These are phyloP conservation scores for Eimeria falciformis DNA, from an alignment of 169 alveolate species.

Conservation along the genomic window DNA sequence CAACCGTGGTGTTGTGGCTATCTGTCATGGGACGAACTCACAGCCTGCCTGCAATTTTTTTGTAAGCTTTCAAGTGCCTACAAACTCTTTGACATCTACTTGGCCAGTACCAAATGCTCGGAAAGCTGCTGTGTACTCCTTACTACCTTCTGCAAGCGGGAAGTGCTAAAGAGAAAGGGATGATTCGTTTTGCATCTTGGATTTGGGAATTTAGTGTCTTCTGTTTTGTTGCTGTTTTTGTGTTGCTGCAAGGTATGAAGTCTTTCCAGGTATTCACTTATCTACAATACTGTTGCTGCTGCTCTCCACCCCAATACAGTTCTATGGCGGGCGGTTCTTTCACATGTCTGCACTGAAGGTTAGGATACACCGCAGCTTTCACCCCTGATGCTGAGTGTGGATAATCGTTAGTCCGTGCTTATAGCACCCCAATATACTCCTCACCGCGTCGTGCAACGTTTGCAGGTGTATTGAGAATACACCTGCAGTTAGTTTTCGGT, in stretches of 20 bases:
- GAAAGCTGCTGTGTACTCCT: no score
- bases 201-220: background rate
- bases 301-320: conserved; percentile 66
- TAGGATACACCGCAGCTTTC: background rate
- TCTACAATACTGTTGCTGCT: conserved; percentile 61
- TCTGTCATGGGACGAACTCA: conserved; percentile 53
- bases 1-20: conserved; percentile 34
- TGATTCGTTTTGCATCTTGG: background rate
- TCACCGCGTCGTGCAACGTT: no score
- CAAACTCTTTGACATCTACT: no score
- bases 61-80: background rate
- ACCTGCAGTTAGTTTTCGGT: no score
- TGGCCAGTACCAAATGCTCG: no score
- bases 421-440: no score
- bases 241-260: conserved; percentile 30
- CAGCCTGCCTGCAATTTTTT: background rate
- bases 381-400: no score
- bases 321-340: conserved; percentile 66
- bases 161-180: no score
- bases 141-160: no score
- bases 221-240: background rate
- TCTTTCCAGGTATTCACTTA: conserved; percentile 45
- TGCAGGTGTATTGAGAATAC: no score
- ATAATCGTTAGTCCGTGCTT: no score
- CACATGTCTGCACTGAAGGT: conserved; percentile 49